A percentile compares a stretch with the other conserved stretches of the same genome.
Evolutionary conservation across 805 yeast species (phyloP).

Genomic region (Teunomyces panamensis): DNA sequence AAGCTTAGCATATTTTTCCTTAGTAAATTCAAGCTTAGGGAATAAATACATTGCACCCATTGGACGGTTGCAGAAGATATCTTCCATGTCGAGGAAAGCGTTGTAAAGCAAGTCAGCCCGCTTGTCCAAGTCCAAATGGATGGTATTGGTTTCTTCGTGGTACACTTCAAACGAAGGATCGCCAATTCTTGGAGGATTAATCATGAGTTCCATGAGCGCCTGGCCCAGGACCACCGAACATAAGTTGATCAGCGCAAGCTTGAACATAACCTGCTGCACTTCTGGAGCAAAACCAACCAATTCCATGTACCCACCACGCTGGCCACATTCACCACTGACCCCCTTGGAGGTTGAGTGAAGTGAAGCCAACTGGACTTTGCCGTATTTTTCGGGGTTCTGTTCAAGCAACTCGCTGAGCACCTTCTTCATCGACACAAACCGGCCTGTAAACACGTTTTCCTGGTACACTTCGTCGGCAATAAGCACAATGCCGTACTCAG

Average conservation of each 20-base stretch:
- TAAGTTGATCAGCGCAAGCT: constrained; percentile 84
- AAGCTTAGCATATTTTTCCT: constrained; percentile 47
- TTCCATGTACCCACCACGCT: constrained; percentile 99
- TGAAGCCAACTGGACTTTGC: constrained; percentile 83
- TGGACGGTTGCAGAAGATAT: constrained; percentile 83
- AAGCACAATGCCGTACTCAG: constrained; percentile 77
- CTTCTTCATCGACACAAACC: constrained; percentile 81
- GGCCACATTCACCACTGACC: constrained; percentile 98
- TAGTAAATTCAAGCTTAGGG: constrained; percentile 69
- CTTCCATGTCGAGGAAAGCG: constrained; percentile 76
- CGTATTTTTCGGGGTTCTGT: constrained; percentile 52
- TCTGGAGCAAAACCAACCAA: constrained; percentile 74
- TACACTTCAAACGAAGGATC: constrained; percentile 72
- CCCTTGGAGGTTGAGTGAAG: constrained; percentile 98
- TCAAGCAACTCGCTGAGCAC: constrained; percentile 65
- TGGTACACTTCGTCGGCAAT: constrained; percentile 99
- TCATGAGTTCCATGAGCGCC: constrained; percentile 88
- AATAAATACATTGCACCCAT: constrained; percentile 97
- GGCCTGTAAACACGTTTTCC: constrained; percentile 79
- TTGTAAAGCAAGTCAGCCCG: constrained; percentile 65
- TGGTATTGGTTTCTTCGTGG: constrained; percentile 55
- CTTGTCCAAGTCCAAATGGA: constrained; percentile 57
- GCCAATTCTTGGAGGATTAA: constrained; percentile 81
- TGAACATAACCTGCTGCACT: constrained; percentile 67
- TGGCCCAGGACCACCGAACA: constrained; percentile 97